phyloP scores from a whole-genome alignment of 106 monocot genomes.

The Chionographis japonica region DNA sequence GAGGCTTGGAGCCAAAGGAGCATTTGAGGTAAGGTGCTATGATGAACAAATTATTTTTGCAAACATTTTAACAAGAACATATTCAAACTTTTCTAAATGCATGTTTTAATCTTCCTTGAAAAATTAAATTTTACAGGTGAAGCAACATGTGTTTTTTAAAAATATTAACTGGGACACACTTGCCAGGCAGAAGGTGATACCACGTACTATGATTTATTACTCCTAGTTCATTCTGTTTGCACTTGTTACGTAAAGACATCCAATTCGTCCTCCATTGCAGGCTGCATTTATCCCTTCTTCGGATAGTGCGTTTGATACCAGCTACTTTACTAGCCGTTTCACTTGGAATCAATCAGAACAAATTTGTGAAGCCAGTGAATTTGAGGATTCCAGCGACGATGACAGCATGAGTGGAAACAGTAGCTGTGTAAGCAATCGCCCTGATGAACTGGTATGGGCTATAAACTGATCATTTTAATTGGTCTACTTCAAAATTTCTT shows the following conservation, averaged over 20 bases:
- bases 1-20: conserved; percentile 92
- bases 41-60: not conserved
- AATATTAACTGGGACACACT: conserved; percentile 97
- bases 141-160: conserved; percentile 90
- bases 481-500: not conserved
- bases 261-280: conserved; percentile 33
- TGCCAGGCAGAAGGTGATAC: conserved; percentile 88
- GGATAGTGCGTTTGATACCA: conserved; percentile 88
- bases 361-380: conserved; percentile 74
- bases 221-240: not conserved
- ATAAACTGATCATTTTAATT: not conserved
- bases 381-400: conserved; percentile 85
- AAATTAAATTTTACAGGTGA: conserved; percentile 51
- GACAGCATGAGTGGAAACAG: conserved; percentile 84
- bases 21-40: conserved; percentile 58
- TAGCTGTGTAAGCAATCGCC: conserved; percentile 77
- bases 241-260: not conserved
- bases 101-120: conserved; percentile 5
- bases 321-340: conserved; percentile 93
- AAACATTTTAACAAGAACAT: not conserved
- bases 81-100: not conserved
- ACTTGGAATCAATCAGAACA: conserved; percentile 92
- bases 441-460: conserved; percentile 63
- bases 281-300: conserved; percentile 97
- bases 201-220: not conserved